Evolutionary conservation across 495 filamentous ascomycete species (phyloP).

Genomic region (Aspergillus cavernicola): DNA sequence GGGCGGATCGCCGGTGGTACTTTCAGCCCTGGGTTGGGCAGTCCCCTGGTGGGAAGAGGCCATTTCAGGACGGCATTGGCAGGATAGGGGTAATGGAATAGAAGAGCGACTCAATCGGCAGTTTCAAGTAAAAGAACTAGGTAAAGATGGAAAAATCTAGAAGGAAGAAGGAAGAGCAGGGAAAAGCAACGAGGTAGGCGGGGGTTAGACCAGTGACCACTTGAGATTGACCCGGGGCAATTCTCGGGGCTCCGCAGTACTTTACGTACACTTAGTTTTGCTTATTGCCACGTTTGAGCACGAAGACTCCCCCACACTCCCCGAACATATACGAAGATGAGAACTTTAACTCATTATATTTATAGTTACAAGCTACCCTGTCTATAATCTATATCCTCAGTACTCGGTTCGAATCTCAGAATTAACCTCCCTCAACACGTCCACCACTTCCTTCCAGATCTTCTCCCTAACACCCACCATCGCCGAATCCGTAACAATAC

Average conservation of each 20-base stretch:
- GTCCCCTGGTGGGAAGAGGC: slow-evolving; percentile 31
- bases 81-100: not conserved
- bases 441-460: not conserved
- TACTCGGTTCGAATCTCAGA: not conserved
- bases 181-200: not conserved
- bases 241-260: too few species aligned
- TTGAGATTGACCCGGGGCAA: too few species aligned
- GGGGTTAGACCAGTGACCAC: too few species aligned
- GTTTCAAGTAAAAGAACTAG: not conserved
- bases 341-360: too few species aligned
- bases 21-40: slow-evolving; percentile 9
- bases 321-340: too few species aligned
- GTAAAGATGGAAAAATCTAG: slow-evolving; percentile 8
- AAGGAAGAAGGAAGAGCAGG: slow-evolving; percentile 3
- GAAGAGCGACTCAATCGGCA: not conserved
- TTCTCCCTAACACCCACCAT: not conserved
- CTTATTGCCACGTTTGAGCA: too few species aligned
- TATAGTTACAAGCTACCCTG: too few species aligned
- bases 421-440: not conserved
- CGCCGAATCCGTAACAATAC: not conserved
- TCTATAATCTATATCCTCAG: not conserved
- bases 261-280: too few species aligned
- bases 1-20: slow-evolving; percentile 24
- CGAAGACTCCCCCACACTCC: too few species aligned
- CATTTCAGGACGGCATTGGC: slow-evolving; percentile 35